Evolutionary conservation across 192 early-diverging fungal species (phyloP).

Genomic region (Dissophora globulifera): DNA sequence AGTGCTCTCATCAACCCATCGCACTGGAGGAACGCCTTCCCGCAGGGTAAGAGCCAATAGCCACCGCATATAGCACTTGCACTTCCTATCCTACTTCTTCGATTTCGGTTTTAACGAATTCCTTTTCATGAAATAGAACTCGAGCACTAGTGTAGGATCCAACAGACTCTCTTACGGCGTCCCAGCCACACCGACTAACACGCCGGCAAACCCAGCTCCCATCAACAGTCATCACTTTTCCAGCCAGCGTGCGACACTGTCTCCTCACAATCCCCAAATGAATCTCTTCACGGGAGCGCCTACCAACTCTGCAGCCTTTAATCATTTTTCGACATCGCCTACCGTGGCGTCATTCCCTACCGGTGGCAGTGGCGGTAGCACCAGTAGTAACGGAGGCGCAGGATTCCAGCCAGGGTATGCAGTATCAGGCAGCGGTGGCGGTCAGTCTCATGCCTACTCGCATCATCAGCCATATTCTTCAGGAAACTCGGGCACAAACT

Average conservation of each 20-base stretch:
- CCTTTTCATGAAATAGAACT: constrained; percentile 33
- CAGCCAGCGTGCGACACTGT: constrained; percentile 29
- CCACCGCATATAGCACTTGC: not conserved
- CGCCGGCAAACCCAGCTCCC: constrained; percentile 45
- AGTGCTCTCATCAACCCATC: constrained; percentile 44
- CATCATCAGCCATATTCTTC: constrained; percentile 28
- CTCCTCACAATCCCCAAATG: constrained; percentile 16
- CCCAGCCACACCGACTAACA: constrained; percentile 49
- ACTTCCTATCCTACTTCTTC: not conserved
- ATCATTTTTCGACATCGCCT: constrained; percentile 36
- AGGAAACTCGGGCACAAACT: constrained; percentile 36
- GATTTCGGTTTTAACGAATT: no score
- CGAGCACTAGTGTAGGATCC: constrained; percentile 44
- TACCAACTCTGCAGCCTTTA: constrained; percentile 5
- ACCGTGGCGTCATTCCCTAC: constrained; percentile 31
- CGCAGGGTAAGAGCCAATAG: constrained; percentile 36
- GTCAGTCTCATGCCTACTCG: not conserved
- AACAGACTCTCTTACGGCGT: constrained; percentile 26
- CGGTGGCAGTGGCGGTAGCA: constrained; percentile 8
- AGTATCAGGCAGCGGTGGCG: no score
- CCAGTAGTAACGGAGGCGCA: constrained; percentile 14
- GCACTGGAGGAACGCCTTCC: constrained; percentile 42
- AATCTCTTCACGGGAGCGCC: constrained; percentile 10
- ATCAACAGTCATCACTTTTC: constrained; percentile 40
- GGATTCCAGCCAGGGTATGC: constrained; percentile 15